phyloP scores from a whole-genome alignment of 257 asterid genomes.

The Solanum appendiculatum region DNA sequence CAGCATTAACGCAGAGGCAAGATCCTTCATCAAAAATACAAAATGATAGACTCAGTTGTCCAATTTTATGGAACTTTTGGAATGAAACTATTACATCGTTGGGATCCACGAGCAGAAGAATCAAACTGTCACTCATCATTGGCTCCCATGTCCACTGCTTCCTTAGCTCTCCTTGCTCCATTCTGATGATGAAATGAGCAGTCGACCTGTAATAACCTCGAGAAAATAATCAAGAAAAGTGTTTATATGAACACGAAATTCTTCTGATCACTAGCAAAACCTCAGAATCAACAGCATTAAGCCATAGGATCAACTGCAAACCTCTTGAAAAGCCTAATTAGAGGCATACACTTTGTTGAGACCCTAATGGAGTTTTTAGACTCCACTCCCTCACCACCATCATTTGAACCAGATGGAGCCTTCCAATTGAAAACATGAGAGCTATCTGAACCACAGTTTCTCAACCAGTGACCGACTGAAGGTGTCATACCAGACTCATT shows the following conservation, averaged over 20 bases:
- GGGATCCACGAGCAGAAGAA: constrained; percentile 87
- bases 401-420: constrained; percentile 83
- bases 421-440: constrained; percentile 84
- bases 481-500: constrained; percentile 36
- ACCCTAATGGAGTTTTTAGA: constrained; percentile 62
- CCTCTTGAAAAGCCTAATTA: constrained; percentile 86
- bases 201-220: constrained; percentile 51
- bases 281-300: background rate
- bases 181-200: constrained; percentile 52
- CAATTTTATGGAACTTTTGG: background rate
- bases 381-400: constrained; percentile 74
- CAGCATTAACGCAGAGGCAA: background rate
- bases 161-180: constrained; percentile 65
- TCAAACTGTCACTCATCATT: constrained; percentile 72
- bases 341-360: constrained; percentile 70
- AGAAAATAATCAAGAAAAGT: constrained; percentile 4
- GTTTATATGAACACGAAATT: background rate
- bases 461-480: constrained; percentile 62
- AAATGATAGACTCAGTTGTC: background rate
- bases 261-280: background rate
- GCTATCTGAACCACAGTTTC: constrained; percentile 57
- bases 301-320: constrained; percentile 16
- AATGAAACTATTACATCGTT: constrained; percentile 53
- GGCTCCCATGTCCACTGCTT: constrained; percentile 98
- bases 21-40: background rate